A percentile compares a stretch with the other conserved stretches of the same genome.
Conservation (phyloP, 2,329 filamentous ascomycete species). For the Phaeoacremonium minimum region DNA sequence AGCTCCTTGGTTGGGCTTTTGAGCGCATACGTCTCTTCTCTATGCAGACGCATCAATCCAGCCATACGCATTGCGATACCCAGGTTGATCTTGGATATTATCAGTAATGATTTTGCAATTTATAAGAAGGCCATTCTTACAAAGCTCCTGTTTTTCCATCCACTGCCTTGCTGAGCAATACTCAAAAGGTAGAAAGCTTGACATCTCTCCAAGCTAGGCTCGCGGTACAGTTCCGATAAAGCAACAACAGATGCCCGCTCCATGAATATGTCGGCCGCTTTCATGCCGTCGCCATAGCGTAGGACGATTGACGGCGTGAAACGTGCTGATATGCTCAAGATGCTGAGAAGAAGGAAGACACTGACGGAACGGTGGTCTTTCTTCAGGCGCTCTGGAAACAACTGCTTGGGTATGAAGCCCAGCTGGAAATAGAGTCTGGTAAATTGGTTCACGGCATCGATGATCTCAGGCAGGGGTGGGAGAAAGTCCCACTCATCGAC, state of each 20-base stretch:
- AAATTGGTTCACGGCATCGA: constrained; percentile 50
- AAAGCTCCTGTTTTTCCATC: constrained; percentile 47
- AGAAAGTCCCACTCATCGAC: constrained; percentile 44
- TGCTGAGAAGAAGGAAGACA: constrained; percentile 49
- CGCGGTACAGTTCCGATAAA: constrained; percentile 44
- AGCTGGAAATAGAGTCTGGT: constrained; percentile 54
- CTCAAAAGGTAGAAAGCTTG: constrained; percentile 57
- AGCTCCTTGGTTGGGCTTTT: constrained; percentile 35
- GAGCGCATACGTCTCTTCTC: constrained; percentile 48
- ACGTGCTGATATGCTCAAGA: constrained; percentile 53
- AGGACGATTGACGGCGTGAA: constrained; percentile 43
- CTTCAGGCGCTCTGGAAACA: constrained; percentile 42
- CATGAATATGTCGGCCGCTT: constrained; percentile 50
- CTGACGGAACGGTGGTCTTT: constrained; percentile 43
- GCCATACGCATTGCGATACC: constrained; percentile 54
- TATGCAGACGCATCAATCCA: constrained; percentile 47
- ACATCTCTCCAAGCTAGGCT: constrained; percentile 49
- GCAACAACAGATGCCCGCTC: constrained; percentile 43
- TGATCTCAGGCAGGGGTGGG: constrained; percentile 42
- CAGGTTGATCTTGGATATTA: constrained; percentile 51
- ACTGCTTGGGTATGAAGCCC: constrained; percentile 51
- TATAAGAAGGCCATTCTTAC: constrained; percentile 30
- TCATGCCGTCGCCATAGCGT: constrained; percentile 45
- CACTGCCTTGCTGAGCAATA: constrained; percentile 55
- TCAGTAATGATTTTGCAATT: too few relatives aligned